phyloP scores from a whole-genome alignment of 2,329 filamentous ascomycete species.

The Trichoderma koningiopsis region DNA sequence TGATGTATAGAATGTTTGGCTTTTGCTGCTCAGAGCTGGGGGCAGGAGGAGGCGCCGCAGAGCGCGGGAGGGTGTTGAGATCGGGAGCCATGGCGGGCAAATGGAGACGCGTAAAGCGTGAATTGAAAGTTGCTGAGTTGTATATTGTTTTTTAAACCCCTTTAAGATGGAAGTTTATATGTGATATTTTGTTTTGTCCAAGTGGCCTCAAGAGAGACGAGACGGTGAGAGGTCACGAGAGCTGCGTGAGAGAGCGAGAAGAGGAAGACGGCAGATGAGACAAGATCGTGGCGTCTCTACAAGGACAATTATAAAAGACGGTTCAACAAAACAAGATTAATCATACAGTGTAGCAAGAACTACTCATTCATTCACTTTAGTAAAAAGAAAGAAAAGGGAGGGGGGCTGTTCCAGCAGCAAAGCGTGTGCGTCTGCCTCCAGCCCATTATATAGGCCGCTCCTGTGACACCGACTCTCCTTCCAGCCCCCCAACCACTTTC shows the following conservation, averaged over 20 bases:
- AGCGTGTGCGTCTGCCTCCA: not conserved
- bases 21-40: slow-evolving; percentile 34
- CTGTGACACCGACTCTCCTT: not conserved
- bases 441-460: not conserved
- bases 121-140: not conserved
- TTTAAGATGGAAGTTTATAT: not conserved
- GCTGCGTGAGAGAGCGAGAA: not conserved
- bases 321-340: not conserved
- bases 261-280: not conserved
- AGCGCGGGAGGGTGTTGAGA: slow-evolving; percentile 69
- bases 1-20: slow-evolving; percentile 71
- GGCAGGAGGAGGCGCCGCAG: slow-evolving; percentile 42
- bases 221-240: not conserved
- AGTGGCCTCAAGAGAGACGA: not conserved
- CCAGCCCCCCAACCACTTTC: not conserved
- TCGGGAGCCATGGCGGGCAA: slow-evolving; percentile 66
- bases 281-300: not conserved
- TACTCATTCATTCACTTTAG: not conserved
- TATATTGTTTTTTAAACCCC: not conserved
- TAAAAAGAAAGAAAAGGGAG: no score
- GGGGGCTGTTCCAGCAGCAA: not conserved
- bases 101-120: not conserved
- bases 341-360: not conserved
- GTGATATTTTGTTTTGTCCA: not conserved
- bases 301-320: not conserved